Percentiles rank a stretch among this genome's conserved stretches.
Evolutionary conservation across 2,329 filamentous ascomycete genomes (phyloP).

Genomic region (Calonectria henricotiae): DNA sequence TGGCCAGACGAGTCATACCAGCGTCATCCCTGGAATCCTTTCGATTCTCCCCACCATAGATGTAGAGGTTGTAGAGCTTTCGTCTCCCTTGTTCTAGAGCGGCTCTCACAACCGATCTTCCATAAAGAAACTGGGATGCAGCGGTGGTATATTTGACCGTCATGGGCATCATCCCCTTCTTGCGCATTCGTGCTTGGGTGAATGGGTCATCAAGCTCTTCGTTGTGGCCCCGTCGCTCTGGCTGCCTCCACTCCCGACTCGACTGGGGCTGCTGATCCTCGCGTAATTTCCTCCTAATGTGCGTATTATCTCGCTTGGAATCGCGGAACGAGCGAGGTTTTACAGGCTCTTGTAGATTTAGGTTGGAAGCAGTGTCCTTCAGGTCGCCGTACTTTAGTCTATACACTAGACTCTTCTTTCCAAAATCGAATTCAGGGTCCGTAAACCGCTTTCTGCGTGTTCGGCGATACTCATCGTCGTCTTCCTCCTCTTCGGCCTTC

Average conservation of each 20-base stretch:
- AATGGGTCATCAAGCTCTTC: constrained; percentile 4
- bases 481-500: constrained; percentile 58
- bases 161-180: constrained; percentile 58
- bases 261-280: not conserved
- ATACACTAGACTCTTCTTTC: constrained; percentile 72
- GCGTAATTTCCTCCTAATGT: constrained; percentile 9
- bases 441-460: constrained; percentile 70
- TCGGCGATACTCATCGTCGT: constrained; percentile 57
- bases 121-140: constrained; percentile 93
- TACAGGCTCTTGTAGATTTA: constrained; percentile 53
- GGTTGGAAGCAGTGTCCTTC: constrained; percentile 50
- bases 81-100: constrained; percentile 79
- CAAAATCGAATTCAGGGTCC: constrained; percentile 66
- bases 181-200: constrained; percentile 45
- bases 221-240: constrained; percentile 3
- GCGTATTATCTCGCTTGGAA: constrained; percentile 24
- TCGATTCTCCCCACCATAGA: constrained; percentile 75
- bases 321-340: constrained; percentile 47
- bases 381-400: constrained; percentile 66
- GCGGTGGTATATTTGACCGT: constrained; percentile 79
- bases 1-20: constrained; percentile 65
- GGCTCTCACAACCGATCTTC: constrained; percentile 84
- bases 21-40: constrained; percentile 66
- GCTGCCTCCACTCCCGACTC: not conserved
- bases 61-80: constrained; percentile 87